Evolutionary conservation across 2,329 filamentous ascomycete species (phyloP).

Genomic region (Fusarium paranaense): DNA sequence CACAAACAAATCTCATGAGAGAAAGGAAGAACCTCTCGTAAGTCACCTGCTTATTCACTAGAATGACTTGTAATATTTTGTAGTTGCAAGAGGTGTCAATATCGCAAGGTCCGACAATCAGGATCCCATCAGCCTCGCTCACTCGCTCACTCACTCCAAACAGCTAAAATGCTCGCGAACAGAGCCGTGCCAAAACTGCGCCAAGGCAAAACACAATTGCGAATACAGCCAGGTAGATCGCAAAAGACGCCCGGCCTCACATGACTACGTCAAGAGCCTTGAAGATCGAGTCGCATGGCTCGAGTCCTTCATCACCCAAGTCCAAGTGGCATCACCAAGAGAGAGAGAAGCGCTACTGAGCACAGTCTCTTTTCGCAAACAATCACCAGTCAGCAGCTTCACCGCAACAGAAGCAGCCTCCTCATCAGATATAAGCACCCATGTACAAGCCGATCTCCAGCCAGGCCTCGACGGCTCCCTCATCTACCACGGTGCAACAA

Average conservation of each 20-base stretch:
- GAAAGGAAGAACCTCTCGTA: slow-evolving; percentile 9
- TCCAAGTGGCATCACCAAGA: slow-evolving; percentile 12
- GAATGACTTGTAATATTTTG: not conserved
- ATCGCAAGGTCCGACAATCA: slow-evolving; percentile 10
- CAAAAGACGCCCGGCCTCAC: slow-evolving; percentile 24
- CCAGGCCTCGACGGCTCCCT: slow-evolving; percentile 27
- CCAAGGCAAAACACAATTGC: slow-evolving; percentile 6
- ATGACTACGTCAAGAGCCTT: slow-evolving; percentile 37
- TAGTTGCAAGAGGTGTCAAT: slow-evolving; percentile 22
- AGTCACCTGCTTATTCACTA: not conserved
- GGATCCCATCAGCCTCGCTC: not conserved
- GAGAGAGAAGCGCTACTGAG: slow-evolving; percentile 12
- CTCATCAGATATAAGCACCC: not conserved
- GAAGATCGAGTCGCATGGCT: slow-evolving; percentile 37
- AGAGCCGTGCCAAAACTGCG: slow-evolving; percentile 20
- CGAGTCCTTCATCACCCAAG: slow-evolving; percentile 21
- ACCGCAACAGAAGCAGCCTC: not conserved
- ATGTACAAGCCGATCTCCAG: slow-evolving; percentile 6
- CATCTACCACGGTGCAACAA: slow-evolving; percentile 38
- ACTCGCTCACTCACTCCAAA: not conserved
- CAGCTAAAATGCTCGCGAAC: slow-evolving; percentile 23
- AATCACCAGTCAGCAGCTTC: not conserved
- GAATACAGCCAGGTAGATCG: slow-evolving; percentile 20
- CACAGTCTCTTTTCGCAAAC: slow-evolving; percentile 4
- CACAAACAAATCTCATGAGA: not conserved